Evolutionary conservation across 306 rosid genomes (phyloP), one percentile per base, ranked within the genome.

Genomic region (Mimosa bimucronata): DNA sequence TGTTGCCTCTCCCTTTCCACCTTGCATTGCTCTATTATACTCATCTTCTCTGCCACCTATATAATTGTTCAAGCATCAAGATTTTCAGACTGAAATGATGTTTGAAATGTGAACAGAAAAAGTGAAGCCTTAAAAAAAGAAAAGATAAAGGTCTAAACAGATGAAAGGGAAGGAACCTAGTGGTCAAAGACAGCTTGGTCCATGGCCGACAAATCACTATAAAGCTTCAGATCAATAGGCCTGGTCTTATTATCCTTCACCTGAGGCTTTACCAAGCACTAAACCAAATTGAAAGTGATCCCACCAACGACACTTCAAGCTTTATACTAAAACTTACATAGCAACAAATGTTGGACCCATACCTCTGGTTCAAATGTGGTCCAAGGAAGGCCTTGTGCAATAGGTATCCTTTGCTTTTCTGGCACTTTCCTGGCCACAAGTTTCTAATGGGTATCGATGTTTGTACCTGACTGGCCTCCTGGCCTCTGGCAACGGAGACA

Each of bases 341-440:
- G 62, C 77, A 26, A 61, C 62, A 41, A 69, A 46, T 19, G 23
- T 50, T 19, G 37, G 34, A 9, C 13, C 34, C 73, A 73, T 80
- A 90, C 99, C 96, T 93, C 93, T 40, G 97, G 97, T 81, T 95
- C 97, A 87, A 93, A 98, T 9, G 94, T 93, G 67, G 99, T 93
- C 93, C 91, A 93, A 62, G 98, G 99, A 80, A 95, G 96, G 64
- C 99, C 98, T 73, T 95, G 97, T 31, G 99, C 98, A 79, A 90
- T 55, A 7, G 98, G 99, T 71, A 91, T 86, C 73, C 97, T 85
- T 57, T 82, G 87, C 50, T 74, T 90, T 86, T 90, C 98, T 55
- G 90, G 91, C 5, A 93, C 57, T 82, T 91, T 95, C 83, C 90
- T 95, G n/a, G n/a, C n/a, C n/a, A n/a, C n/a, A n/a, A n/a, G n/a